phyloP scores from a whole-genome alignment of 2,329 filamentous ascomycete genomes.

The Cyphellophora attinorum region DNA sequence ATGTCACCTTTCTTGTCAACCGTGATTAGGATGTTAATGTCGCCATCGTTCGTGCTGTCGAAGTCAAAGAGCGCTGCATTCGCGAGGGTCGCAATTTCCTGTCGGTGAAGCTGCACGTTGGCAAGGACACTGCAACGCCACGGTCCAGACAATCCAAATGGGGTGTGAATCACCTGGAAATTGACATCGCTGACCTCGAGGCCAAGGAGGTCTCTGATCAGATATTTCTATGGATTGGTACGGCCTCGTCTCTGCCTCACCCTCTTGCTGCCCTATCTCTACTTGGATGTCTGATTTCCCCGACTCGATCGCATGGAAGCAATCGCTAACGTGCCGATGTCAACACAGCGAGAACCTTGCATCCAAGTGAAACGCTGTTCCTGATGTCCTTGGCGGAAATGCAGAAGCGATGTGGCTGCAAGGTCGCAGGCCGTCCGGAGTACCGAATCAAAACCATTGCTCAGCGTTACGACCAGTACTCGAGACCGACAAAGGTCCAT shows the following conservation, averaged over 20 bases:
- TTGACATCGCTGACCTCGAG: slow-evolving; percentile 6
- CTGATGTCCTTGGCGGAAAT: slow-evolving; percentile 14
- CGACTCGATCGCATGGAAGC: too few species aligned
- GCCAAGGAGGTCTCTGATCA: slow-evolving; percentile 9
- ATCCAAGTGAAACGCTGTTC: slow-evolving; percentile 13
- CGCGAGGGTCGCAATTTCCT: slow-evolving; percentile 14
- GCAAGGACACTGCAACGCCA: neutral
- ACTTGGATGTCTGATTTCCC: neutral
- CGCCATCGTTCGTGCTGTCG: slow-evolving; percentile 8
- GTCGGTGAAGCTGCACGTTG: slow-evolving; percentile 10
- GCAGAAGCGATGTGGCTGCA: too few species aligned
- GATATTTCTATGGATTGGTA: slow-evolving; percentile 16
- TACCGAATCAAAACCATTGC: slow-evolving; percentile 10
- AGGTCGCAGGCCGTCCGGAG: too few species aligned
- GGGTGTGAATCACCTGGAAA: slow-evolving; percentile 16
- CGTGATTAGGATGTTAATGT: slow-evolving; percentile 4
- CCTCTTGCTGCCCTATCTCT: neutral
- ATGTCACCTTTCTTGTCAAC: slow-evolving; percentile 7
- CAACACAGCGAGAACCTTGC: slow-evolving; percentile 14
- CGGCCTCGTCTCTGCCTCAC: neutral
- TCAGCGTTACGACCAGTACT: slow-evolving; percentile 14
- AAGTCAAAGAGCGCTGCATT: slow-evolving; percentile 10
- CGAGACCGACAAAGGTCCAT: slow-evolving; percentile 15
- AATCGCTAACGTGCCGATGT: too few species aligned
- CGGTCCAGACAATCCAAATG: slow-evolving; percentile 4